These are phyloP conservation scores for Diversispora epigaea DNA, from an alignment of 192 early-diverging fungal species.

Conservation along the genomic window DNA sequence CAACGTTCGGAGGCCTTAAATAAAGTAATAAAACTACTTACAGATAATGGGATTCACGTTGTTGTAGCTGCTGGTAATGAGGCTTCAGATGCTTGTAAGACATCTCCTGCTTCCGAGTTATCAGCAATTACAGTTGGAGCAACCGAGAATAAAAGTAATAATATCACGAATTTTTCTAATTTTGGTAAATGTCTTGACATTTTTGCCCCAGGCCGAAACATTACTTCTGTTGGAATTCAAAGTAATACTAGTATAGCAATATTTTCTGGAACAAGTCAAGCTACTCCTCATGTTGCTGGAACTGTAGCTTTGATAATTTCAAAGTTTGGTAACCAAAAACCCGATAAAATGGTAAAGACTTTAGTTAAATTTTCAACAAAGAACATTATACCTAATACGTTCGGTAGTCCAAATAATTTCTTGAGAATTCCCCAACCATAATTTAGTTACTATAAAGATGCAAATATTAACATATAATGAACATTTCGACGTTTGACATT, in stretches of 20 bases:
- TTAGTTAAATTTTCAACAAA: too few species aligned
- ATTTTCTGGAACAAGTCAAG: constrained; percentile 64
- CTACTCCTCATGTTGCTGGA: constrained; percentile 58
- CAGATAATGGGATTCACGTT: constrained; percentile 47
- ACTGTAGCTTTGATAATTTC: constrained; percentile 42
- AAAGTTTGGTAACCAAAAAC: constrained; percentile 1
- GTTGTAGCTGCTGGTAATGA: constrained; percentile 65
- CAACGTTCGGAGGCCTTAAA: constrained; percentile 26
- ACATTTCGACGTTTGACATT: too few species aligned
- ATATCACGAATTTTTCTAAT: constrained; percentile 79
- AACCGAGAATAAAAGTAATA: constrained; percentile 68
- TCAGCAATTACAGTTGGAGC: constrained; percentile 79
- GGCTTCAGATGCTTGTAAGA: constrained; percentile 49
- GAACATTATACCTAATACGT: too few species aligned
- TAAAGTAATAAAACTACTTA: constrained; percentile 39
- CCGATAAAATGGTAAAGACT: background rate
- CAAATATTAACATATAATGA: too few species aligned
- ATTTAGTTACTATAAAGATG: too few species aligned
- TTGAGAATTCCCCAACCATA: too few species aligned
- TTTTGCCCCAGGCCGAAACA: constrained; percentile 78
- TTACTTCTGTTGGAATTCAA: constrained; percentile 49
- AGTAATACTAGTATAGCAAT: constrained; percentile 32
- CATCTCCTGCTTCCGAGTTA: constrained; percentile 44
- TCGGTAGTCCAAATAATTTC: too few species aligned
- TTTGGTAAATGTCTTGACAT: constrained; percentile 92